Evolutionary conservation across 345 rosid genomes (phyloP), one percentile per base, ranked within the genome.

Genomic region (Garcia nutans): DNA sequence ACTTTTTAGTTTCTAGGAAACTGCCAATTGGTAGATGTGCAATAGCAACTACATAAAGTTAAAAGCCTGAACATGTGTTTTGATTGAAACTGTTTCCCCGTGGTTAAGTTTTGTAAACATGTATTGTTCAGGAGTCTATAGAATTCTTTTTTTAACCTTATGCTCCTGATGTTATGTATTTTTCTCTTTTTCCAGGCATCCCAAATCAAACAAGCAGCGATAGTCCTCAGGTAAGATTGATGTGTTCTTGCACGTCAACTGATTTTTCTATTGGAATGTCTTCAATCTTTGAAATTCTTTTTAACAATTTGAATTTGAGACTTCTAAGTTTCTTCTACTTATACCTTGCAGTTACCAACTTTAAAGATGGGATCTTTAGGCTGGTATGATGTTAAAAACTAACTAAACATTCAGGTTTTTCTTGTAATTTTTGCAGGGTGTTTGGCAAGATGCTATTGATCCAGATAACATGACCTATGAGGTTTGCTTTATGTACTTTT

Each of bases 401-500:
- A 62, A 61, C 41, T 70, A 59, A 63, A n/a, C 61, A 20, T 73
- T 77, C 52, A 62, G 66, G 24, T 31, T 45, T 16, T 33, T 37
- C 19, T 17, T 68, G 28, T 47, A 41, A 54, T 62, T 85, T 73
- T 66, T 74, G 75, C 89, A 91, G 92, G 89, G 65, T 62, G 78
- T 78, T 74, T 89, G 89, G 92, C 91, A 89, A 82, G 95, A 86
- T 68, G 82, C 81, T 45, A 41, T 91, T 13, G 87, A 91, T 84
- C 92, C 84, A 6, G 92, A 91, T 81, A 84, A 74, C 86, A 91
- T 89, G 95, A 87, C 91, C 65, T 89, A 89, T 44, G 92, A 89
- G 92, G 92, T 90, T 84, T 77, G 87, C 61, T 73, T 70, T 57
- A 11, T 74, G 19, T 41, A 59, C 70, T 73, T 72, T 66, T 28